Evolutionary conservation across 163 green algal genomes (phyloP), one percentile per base, ranked within the genome.

Genomic region (Scenedesmus sp.): DNA sequence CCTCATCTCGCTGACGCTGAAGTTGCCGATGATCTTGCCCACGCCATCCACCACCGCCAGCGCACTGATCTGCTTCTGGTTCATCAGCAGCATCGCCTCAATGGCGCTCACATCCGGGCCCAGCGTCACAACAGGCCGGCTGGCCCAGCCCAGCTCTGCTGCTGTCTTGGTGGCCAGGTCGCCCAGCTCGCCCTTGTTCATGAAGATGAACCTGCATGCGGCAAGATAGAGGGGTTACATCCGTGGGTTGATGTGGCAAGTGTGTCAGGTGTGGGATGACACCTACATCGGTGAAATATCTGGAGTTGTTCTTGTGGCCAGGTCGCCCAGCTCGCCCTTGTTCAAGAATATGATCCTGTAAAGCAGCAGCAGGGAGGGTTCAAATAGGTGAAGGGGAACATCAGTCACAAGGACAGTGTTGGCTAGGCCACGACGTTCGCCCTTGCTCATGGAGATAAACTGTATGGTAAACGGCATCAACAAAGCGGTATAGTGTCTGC

Each of bases 11-110:
- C 62, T 86, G 54, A 93, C 26, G 56, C 57, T 85, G 85, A 93
- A 93, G 77, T 93, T 93, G 59, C 97, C 97, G n/a, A 99, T 96
- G 84, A 99, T 96, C 84, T 93, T 91, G 55, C 94, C 95, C 34
- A 88, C 89, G 67, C 91, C 86, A 79, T 96, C 94, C 18, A 96
- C 93, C n/a, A 97, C 94, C 7, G 92, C 97, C 77, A 97, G 87
- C 9, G 95, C 97, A 9, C 92, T 95, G 79, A 96, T 95, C 87
- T 91, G 83, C 3, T 92, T 86, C 52, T 95, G 91, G 26, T 96
- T 91, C 96, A 97, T 97, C 4, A 96, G 88, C 26, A 92, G 82
- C 92, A 97, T 94, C 62, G 95, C 96, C 88, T 97, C 93, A 54
- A 95, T 90, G 12, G 91, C 91, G 56, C 59, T 86, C 4, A 92